A percentile compares a stretch with the other conserved stretches of the same genome.
These are phyloP conservation scores for Yamadazyma scolyti DNA, from an alignment of 805 yeast species.

Conservation along the genomic window DNA sequence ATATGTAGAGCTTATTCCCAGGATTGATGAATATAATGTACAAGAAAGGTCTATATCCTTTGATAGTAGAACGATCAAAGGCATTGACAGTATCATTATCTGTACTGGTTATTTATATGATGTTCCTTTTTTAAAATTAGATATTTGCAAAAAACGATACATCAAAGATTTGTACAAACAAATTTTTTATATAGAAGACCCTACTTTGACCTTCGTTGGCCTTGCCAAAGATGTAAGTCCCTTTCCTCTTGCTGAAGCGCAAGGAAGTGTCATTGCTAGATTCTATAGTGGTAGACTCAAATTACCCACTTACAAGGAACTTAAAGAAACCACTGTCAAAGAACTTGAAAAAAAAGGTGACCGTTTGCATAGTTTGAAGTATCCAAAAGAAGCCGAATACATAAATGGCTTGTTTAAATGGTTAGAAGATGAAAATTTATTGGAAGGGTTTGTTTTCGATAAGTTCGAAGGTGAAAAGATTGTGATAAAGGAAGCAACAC, in stretches of 20 bases:
- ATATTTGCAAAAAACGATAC: conserved; percentile 11
- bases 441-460: conserved; percentile 5
- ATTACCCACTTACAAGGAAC: conserved; percentile 37
- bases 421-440: conserved; percentile 7
- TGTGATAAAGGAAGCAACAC: conserved; percentile 1
- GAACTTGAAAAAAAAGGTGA: conserved; percentile 24
- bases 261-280: conserved; percentile 42
- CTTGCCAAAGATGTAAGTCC: conserved; percentile 45
- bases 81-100: conserved; percentile 27
- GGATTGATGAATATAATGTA: conserved; percentile 27
- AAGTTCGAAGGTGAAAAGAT: conserved; percentile 6
- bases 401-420: conserved; percentile 36
- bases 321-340: conserved; percentile 26
- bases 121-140: conserved; percentile 30
- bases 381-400: conserved; percentile 59
- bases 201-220: conserved; percentile 40
- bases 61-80: conserved; percentile 2
- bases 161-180: conserved; percentile 36
- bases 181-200: conserved; percentile 43
- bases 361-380: conserved; percentile 39
- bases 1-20: conserved; percentile 5
- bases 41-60: conserved; percentile 12
- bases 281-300: conserved; percentile 37
- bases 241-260: conserved; percentile 48
- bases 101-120: conserved; percentile 39